Conservation (phyloP, 495 filamentous ascomycete species). For the Tetracladium marchalianum region DNA sequence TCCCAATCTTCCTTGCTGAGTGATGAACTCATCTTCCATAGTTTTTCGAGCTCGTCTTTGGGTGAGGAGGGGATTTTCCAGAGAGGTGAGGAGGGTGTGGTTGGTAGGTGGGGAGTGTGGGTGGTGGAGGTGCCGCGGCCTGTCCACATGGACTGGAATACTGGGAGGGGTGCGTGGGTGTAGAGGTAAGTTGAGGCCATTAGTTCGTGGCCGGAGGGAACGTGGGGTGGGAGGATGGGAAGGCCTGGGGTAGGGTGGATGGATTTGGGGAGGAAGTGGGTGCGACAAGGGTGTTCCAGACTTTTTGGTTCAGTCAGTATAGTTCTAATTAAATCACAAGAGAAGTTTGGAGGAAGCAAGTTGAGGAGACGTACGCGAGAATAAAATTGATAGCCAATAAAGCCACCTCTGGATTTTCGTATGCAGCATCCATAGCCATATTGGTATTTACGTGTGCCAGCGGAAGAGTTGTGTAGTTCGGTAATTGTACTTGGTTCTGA, state of each 20-base stretch:
- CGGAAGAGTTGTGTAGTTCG: too few species aligned
- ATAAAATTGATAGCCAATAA: conserved; percentile 38
- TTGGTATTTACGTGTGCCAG: too few species aligned
- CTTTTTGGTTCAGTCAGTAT: conserved; percentile 17
- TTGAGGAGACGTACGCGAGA: conserved; percentile 27
- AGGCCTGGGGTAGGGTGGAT: conserved; percentile 13
- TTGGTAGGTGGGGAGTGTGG: conserved; percentile 1
- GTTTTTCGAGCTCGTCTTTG: conserved; percentile 25
- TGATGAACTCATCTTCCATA: conserved; percentile 28
- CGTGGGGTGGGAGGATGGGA: conserved; percentile 4
- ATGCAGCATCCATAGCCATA: too few species aligned
- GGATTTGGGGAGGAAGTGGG: conserved; percentile 29
- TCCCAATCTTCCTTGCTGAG: conserved; percentile 27
- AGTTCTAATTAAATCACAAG: not conserved
- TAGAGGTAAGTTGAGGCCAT: conserved; percentile 31
- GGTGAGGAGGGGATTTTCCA: conserved; percentile 1
- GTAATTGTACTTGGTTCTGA: too few species aligned
- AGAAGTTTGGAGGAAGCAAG: not conserved
- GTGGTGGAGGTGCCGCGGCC: not conserved
- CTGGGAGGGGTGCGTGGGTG: conserved; percentile 7
- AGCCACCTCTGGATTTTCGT: too few species aligned
- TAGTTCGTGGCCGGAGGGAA: conserved; percentile 31
- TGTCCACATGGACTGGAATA: conserved; percentile 1
- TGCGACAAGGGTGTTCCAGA: conserved; percentile 39
- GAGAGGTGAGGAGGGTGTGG: not conserved